Percentiles rank a stretch among this genome's conserved stretches.
phyloP scores from a whole-genome alignment of 345 rosid genomes.

The Eucalyptus paniculata region DNA sequence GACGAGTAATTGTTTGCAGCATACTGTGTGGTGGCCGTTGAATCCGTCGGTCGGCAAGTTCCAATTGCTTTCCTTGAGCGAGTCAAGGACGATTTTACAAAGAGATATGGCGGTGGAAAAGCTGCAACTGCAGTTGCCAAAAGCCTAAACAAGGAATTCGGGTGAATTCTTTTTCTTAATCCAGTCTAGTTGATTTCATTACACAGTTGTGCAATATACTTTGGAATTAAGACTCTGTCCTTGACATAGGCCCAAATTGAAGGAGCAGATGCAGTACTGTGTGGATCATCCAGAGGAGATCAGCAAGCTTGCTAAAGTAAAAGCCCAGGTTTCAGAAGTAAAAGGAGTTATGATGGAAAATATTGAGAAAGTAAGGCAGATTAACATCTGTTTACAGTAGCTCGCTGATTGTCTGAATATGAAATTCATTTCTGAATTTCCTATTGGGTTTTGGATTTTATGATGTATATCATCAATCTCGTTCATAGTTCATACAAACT shows the following conservation, averaged over 20 bases:
- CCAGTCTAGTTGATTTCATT: not conserved
- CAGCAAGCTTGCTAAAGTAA: slow-evolving; percentile 45
- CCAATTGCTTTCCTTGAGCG: slow-evolving; percentile 54
- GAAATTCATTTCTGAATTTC: not conserved
- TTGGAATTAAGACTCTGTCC: not conserved
- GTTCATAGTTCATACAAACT: not conserved
- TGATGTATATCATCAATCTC: not conserved
- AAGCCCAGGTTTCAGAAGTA: slow-evolving; percentile 50
- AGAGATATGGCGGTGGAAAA: slow-evolving; percentile 38
- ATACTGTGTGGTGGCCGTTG: slow-evolving; percentile 53
- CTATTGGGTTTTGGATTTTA: not conserved
- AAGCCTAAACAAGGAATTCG: slow-evolving; percentile 39
- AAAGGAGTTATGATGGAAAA: slow-evolving; percentile 54
- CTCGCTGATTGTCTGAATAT: not conserved
- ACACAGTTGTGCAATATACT: not conserved
- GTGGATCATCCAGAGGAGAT: slow-evolving; percentile 54
- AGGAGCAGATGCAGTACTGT: slow-evolving; percentile 59
- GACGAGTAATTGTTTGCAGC: slow-evolving; percentile 13
- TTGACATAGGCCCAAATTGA: slow-evolving; percentile 32
- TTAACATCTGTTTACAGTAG: not conserved
- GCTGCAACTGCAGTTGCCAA: slow-evolving; percentile 36
- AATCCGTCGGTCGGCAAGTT: slow-evolving; percentile 39
- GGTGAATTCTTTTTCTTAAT: slow-evolving; percentile 2
- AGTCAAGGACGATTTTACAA: slow-evolving; percentile 37
- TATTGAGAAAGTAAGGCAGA: slow-evolving; percentile 27